Percentiles rank a stretch among this genome's conserved stretches.
Evolutionary conservation across 2,329 filamentous ascomycete genomes (phyloP).

Genomic region (Diaporthe sp.): DNA sequence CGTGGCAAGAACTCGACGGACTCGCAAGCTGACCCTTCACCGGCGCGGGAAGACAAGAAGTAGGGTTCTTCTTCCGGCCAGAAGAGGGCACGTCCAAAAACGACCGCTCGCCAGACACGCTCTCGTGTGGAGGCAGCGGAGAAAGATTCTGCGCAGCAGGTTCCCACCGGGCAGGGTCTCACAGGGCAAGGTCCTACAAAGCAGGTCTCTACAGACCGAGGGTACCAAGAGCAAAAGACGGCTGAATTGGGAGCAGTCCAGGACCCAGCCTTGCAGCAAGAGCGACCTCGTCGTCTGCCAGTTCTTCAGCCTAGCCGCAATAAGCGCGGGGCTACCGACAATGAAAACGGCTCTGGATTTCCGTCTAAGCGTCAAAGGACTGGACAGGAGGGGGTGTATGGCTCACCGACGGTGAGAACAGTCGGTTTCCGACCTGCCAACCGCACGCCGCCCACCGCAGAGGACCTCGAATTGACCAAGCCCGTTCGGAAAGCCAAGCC

Average conservation of each 20-base stretch:
- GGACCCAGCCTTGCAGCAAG: not conserved
- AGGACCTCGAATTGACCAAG: slow-evolving; percentile 10
- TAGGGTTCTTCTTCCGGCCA: slow-evolving; percentile 41
- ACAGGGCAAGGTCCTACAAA: not conserved
- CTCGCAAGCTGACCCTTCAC: slow-evolving; percentile 39
- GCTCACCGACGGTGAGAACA: no score
- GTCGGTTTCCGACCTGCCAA: slow-evolving; percentile 3
- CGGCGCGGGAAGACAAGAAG: slow-evolving; percentile 42
- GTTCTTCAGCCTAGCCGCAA: not conserved
- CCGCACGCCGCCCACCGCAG: not conserved
- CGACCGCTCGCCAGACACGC: not conserved
- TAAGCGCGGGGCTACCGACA: not conserved
- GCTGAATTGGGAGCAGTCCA: not conserved
- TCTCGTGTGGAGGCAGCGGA: not conserved
- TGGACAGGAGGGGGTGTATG: not conserved
- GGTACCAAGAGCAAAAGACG: not conserved
- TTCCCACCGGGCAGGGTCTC: not conserved
- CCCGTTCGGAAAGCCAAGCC: not conserved
- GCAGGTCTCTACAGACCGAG: not conserved
- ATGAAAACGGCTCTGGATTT: no score
- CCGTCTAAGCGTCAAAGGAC: not conserved
- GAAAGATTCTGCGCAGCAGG: not conserved
- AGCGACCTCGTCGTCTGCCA: not conserved
- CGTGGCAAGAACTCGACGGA: slow-evolving; percentile 47
- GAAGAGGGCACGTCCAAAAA: slow-evolving; percentile 1